Conservation (phyloP, 768 basidiomycete genomes). For the Psilocybe subaeruginosa region DNA sequence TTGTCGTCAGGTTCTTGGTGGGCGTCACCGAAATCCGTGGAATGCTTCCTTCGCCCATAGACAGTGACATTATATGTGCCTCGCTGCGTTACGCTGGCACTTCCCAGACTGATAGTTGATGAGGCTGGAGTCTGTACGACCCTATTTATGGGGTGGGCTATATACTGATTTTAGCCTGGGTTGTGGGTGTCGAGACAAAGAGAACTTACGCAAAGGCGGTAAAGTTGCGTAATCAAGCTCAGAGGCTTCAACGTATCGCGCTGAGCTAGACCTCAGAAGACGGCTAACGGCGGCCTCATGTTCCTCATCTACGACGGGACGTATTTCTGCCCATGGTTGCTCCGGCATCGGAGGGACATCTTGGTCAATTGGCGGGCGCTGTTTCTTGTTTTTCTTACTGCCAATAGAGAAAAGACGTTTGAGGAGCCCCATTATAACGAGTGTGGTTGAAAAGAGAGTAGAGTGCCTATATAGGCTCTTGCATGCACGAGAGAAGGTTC, state of each 20-base stretch:
- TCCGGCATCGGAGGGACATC: constrained; percentile 27
- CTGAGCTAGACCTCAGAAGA: constrained; percentile 76
- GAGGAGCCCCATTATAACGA: constrained; percentile 63
- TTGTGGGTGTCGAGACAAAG: not conserved
- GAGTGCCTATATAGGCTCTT: constrained; percentile 24
- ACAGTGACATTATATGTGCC: constrained; percentile 78
- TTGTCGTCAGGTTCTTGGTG: constrained; percentile 43
- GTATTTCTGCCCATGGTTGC: constrained; percentile 25
- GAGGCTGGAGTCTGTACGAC: constrained; percentile 50
- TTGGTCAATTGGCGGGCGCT: constrained; percentile 29
- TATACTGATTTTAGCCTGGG: constrained; percentile 12
- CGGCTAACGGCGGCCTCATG: constrained; percentile 49
- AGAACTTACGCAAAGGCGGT: constrained; percentile 70
- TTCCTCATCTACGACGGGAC: constrained; percentile 47
- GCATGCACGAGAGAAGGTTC: constrained; percentile 5
- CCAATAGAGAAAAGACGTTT: constrained; percentile 72
- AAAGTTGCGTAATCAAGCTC: constrained; percentile 60
- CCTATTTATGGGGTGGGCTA: constrained; percentile 71
- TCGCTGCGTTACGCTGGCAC: constrained; percentile 49
- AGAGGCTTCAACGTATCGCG: constrained; percentile 59
- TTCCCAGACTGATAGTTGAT: constrained; percentile 57
- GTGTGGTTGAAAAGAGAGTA: constrained; percentile 28
- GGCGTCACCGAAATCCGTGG: constrained; percentile 68
- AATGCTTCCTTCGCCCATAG: constrained; percentile 52
- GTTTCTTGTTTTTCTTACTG: constrained; percentile 62